Conservation (phyloP, 352 stramenopile species). For the Globisporangium recalcitrans region DNA sequence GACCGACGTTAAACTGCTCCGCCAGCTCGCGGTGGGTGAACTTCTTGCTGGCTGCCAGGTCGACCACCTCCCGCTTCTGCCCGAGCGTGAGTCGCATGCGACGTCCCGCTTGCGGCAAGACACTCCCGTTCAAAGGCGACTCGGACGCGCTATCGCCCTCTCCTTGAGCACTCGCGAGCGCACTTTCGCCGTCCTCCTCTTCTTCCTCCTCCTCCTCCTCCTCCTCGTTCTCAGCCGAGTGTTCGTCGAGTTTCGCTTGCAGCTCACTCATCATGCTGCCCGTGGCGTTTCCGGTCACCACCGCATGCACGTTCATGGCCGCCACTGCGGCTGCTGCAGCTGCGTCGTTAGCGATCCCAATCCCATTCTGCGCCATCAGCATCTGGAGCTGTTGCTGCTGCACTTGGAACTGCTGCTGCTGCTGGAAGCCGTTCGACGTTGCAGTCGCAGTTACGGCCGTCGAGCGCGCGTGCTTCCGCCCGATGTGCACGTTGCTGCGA, state of each 20-base stretch:
- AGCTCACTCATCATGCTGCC: conserved; percentile 14
- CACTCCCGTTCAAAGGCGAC: conserved; percentile 10
- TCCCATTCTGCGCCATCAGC: conserved; percentile 17
- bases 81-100: conserved; percentile 78
- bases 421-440: conserved; percentile 9
- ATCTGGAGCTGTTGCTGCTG: conserved; percentile 20
- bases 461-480: conserved; percentile 21
- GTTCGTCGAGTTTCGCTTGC: conserved; percentile 23
- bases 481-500: conserved; percentile 7
- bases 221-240: conserved; percentile 8
- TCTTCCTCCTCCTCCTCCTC: conserved; percentile 15
- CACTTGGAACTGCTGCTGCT: conserved; percentile 5
- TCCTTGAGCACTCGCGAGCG: background rate
- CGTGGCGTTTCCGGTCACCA: conserved; percentile 1
- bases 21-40: conserved; percentile 82
- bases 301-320: conserved; percentile 5
- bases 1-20: conserved; percentile 73
- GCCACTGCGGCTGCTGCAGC: conserved; percentile 10
- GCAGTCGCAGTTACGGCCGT: background rate
- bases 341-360: conserved; percentile 1
- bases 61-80: conserved; percentile 83
- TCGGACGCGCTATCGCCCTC: background rate
- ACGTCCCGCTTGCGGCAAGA: conserved; percentile 22
- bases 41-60: conserved; percentile 78
- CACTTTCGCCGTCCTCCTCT: conserved; percentile 7